Base-by-base conservation (phyloP, 768 basidiomycete species). In the Naganishia antarctica region DNA sequence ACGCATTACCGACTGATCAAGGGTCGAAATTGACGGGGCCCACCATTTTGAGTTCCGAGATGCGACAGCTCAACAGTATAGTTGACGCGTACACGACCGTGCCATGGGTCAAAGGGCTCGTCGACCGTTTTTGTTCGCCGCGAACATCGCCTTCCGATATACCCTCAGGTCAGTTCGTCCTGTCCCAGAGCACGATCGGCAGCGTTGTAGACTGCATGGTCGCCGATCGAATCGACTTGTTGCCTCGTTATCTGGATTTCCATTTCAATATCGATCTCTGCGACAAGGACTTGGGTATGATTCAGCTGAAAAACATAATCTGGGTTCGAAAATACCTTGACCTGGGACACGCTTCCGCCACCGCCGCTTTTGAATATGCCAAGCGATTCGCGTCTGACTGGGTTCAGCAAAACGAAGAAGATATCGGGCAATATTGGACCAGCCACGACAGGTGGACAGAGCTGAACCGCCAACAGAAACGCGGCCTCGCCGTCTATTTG, bases 161-260 rank as follows among this genome's bases (percentile, higher is more conserved):
- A 3, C 37, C 32, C 12, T 23, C 34, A 2, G 53, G 53, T 8
- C 53, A 41, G 23, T 57, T 57, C 34, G 23, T 57, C 21, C 37
- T 57, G 6, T 57, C 53, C 21, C 53, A 57, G 32, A 34, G 32
- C 3, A 37, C 23, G 23, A 40, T 57, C 21, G 32, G 21, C 3
- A 57, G 53, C 53, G 23, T 57, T 11, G 7, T 57, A n/a, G 53
- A 57, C 21, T 57, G 53, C 15, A 2, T 57, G 53, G 34, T 57
- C 9, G 53, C 53, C 7, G 53, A 57, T 26, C 53, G 53, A 11
- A 26, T 57, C 53, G 53, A 57, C 37, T 29, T 57, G 21, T 6
- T 57, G 5, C 53, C 53, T 3, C 53, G 53, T 23, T 57, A 57
- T 26, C 53, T 57, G 21, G 53, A 57, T 40, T 57, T 57, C 37